Evolutionary conservation across 345 rosid species (phyloP).

Genomic region (Gossypium sturtianum): DNA sequence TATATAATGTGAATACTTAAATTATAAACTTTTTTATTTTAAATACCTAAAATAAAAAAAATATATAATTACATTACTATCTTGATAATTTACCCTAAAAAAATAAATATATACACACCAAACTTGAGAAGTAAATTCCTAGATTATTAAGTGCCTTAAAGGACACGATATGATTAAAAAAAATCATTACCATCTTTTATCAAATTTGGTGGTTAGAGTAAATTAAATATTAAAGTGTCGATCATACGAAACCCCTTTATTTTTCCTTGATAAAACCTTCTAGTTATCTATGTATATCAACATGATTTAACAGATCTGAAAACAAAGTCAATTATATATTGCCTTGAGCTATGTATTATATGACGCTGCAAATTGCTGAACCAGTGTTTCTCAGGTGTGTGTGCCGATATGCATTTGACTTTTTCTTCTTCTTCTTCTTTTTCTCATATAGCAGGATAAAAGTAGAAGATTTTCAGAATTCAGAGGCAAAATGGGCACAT

Average conservation of each 20-base stretch:
- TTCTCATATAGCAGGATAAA: not conserved
- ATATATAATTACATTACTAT: too few relatives aligned
- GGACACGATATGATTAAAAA: not conserved
- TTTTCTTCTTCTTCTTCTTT: not conserved
- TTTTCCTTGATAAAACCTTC: not conserved
- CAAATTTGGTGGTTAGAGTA: not conserved
- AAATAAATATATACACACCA: not conserved
- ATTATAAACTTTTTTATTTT: too few relatives aligned
- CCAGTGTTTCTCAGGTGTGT: not conserved
- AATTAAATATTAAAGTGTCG: not conserved
- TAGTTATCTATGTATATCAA: too few relatives aligned
- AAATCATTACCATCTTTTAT: not conserved
- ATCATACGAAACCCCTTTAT: not conserved
- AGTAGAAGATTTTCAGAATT: not conserved
- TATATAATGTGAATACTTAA: too few relatives aligned
- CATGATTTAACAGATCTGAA: too few relatives aligned
- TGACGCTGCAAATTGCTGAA: not conserved
- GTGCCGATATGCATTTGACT: not conserved
- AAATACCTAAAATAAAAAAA: too few relatives aligned
- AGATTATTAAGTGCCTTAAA: not conserved
- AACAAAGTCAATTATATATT: not conserved
- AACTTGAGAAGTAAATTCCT: not conserved
- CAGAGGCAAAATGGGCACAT: conserved; percentile 12
- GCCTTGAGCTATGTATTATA: not conserved
- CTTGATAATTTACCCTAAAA: too few relatives aligned